These are phyloP conservation scores for Meyerozyma carpophila DNA, from an alignment of 1,139 yeast genomes.

Conservation along the genomic window DNA sequence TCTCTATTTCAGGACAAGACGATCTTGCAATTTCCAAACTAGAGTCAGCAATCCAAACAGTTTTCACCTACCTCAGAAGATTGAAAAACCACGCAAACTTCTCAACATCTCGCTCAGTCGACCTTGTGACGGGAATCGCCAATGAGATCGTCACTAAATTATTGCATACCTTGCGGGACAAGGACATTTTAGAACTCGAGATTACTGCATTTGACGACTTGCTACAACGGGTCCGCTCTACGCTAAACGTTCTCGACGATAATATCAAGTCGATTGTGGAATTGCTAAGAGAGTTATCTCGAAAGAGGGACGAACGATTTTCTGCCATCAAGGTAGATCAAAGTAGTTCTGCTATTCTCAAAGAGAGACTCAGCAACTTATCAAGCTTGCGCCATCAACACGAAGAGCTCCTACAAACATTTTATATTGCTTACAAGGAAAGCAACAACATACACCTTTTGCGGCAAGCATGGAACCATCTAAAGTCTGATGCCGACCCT, in stretches of 20 bases:
- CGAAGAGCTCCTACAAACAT: constrained; percentile 37
- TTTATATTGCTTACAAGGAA: constrained; percentile 21
- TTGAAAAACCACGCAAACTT: constrained; percentile 51
- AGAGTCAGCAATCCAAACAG: constrained; percentile 36
- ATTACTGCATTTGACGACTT: constrained; percentile 24
- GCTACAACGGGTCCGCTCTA: constrained; percentile 15
- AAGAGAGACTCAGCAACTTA: constrained; percentile 43
- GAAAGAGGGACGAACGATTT: constrained; percentile 73
- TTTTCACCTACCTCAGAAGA: constrained; percentile 63
- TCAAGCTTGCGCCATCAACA: constrained; percentile 49
- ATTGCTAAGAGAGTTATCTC: constrained; percentile 65
- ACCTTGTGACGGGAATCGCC: constrained; percentile 56
- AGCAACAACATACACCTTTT: constrained; percentile 45
- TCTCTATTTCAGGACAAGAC: constrained; percentile 24
- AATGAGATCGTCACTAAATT: constrained; percentile 27
- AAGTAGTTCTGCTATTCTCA: constrained; percentile 35
- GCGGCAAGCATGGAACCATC: constrained; percentile 29
- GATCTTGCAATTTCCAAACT: constrained; percentile 36
- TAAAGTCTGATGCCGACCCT: constrained; percentile 22
- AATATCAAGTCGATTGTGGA: constrained; percentile 13
- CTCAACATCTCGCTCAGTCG: constrained; percentile 61
- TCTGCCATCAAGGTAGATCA: constrained; percentile 57
- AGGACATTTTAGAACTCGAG: constrained; percentile 26
- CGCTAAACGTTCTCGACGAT: constrained; percentile 28
- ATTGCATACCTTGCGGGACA: constrained; percentile 12